These are phyloP conservation scores for Avena insularis DNA, from an alignment of 176 grass and related monocot genomes.

Conservation along the genomic window DNA sequence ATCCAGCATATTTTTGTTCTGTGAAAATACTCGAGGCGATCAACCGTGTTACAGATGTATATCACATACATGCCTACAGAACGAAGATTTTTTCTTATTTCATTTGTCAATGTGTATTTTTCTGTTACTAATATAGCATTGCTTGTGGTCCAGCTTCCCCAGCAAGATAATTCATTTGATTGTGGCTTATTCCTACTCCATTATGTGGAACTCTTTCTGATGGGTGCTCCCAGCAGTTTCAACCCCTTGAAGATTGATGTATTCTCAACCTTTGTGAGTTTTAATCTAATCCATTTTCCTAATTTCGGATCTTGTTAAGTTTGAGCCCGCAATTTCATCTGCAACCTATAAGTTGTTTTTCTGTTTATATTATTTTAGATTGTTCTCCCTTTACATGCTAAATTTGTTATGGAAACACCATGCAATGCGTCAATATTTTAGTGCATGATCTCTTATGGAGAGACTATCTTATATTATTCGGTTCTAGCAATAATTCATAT, in stretches of 20 bases:
- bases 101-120: constrained; percentile 1
- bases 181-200: constrained; percentile 96
- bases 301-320: constrained; percentile 32
- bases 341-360: neutral
- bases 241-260: constrained; percentile 69
- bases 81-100: constrained; percentile 16
- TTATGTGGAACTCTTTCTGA: constrained; percentile 89
- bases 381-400: constrained; percentile 9
- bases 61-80: neutral
- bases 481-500: constrained; percentile 19
- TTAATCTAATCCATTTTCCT: constrained; percentile 28
- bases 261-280: constrained; percentile 86
- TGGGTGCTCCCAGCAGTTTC: constrained; percentile 73
- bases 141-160: constrained; percentile 73
- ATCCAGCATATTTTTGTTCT: constrained; percentile 22
- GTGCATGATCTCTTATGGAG: neutral
- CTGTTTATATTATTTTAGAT: constrained; percentile 1
- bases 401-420: constrained; percentile 2
- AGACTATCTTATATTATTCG: neutral
- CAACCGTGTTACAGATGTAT: neutral
- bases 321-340: neutral
- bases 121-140: constrained; percentile 23
- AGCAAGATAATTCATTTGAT: constrained; percentile 99
- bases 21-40: neutral
- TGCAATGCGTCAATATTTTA: neutral